Evolutionary conservation across 192 early-diverging fungal genomes (phyloP), one percentile per base, ranked within the genome.

Genomic region (Chytriomyces confervae): DNA sequence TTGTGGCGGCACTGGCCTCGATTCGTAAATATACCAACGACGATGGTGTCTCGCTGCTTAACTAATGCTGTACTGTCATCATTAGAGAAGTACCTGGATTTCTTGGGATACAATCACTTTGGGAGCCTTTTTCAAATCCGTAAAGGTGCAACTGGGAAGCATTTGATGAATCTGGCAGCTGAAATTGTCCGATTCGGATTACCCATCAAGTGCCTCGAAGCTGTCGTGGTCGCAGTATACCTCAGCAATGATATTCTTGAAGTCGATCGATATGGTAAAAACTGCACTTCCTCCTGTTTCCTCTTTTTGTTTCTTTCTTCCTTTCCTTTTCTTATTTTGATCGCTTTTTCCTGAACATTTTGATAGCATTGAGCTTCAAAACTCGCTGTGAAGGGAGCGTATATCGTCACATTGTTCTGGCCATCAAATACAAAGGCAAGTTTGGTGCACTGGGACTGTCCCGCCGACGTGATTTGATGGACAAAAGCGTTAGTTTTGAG

Each of bases 181-280:
- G 80, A 84, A 50, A 87, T 87, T 47, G 49, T 77, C 18, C 50
- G 20, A 11, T 67, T 50, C 23, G 80, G 72, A 5, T 61, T 87
- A 11, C 86, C 86, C 20, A 87, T 87, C 43, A 87, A 87, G 64
- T 87, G 86, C 57, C 80, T 87, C 29, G 86, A 87, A 64, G 86
- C 86, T 13, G 82, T 79, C 13, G 79, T 84, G 0, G 63, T 87
- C 4, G 84, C 75, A 10, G 50, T 65, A 2, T 50, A 75, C 49
- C 68, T 83, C 24, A 83, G 79, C 18, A 75, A 75, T 48, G 69
- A 69, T 2, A 62, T 81, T 13, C 61, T 43, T 13, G 83, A 77
- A 27, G 44, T 86, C 6, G 81, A 82, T 46, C 71, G 85, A 62
- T 80, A 84, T 65, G 67, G 83, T 84, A 68, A 62, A 27, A 10